Base-by-base conservation (phyloP, 1,284 basidiomycete genomes). In the Fomitopsis pinicola region DNA sequence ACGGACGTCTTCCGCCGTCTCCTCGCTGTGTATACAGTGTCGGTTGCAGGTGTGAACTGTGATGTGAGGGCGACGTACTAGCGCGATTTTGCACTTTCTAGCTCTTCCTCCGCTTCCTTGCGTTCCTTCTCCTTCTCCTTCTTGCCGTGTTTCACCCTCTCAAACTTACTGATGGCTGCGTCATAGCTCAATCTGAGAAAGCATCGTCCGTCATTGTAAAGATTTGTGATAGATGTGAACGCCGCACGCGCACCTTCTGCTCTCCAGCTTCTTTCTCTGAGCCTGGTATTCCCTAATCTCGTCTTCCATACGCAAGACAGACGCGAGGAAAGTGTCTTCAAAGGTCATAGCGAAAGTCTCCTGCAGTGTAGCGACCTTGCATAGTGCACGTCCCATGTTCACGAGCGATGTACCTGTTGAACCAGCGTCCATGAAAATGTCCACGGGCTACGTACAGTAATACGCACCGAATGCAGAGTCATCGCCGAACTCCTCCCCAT, bases 401-500 rank as follows among this genome's bases (percentile, higher is more conserved):
- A 88, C 80, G 7, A 96, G 78, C 1, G 85, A 87, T n/a, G 81
- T 80, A 9, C 88, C 91, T 89, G 48, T 50, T 33, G 19, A 42
- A 28, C n/a, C 60, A 40, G 40, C 35, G 48, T 59, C 56, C 15
- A 55, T 28, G 15, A 55, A 26, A 48, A 45, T 19, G 22, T 57
- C 40, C 22, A 60, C 57, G 14, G 17, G 7, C 17, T 17, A 22
- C 22, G 44, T 4, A 7, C 17, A 40, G 35, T 6, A n/a, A 1
- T 10, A 75, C 83, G 59, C 66, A 86, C 89, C 89, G 68, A 87
- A 91, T 1, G 82, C 78, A 50, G 90, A 87, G 66, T 92, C 82
- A 19, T 84, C 80, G n/a, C 82, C 85, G 67, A 91, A 88, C 68
- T 93, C 86, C 67, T 93, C 89, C 12, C 94, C 93, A 69, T 94